Conservation (phyloP, 2,329 filamentous ascomycete species). For the Exophiala lecanii-corni region DNA sequence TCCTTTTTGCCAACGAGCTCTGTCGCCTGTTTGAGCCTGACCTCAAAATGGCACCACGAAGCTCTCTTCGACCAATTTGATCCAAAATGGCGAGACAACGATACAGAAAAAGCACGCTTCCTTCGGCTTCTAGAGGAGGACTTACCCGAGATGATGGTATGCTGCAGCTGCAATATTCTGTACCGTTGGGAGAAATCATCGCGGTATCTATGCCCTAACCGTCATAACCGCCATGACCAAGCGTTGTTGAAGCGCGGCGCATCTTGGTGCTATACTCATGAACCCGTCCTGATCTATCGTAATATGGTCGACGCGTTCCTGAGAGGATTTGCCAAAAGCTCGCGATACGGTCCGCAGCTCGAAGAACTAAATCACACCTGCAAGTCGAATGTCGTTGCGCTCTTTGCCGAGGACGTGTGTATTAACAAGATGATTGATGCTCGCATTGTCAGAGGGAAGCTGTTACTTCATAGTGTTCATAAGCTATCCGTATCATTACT, state of each 20-base stretch:
- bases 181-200: background rate
- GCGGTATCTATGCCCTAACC: constrained; percentile 9
- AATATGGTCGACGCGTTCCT: constrained; percentile 15
- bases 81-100: too few relatives aligned
- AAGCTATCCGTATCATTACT: constrained; percentile 11
- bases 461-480: constrained; percentile 12
- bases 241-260: constrained; percentile 8
- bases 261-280: constrained; percentile 10
- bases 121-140: too few relatives aligned
- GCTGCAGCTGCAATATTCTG: background rate
- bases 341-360: constrained; percentile 13
- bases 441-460: constrained; percentile 11
- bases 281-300: constrained; percentile 11
- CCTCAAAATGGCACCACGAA: too few relatives aligned
- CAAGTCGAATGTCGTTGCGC: constrained; percentile 4
- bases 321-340: constrained; percentile 12
- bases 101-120: too few relatives aligned
- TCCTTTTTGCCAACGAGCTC: too few relatives aligned
- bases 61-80: too few relatives aligned
- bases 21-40: too few relatives aligned
- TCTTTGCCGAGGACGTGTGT: constrained; percentile 9
- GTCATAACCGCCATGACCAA: constrained; percentile 4
- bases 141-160: too few relatives aligned
- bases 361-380: constrained; percentile 13
- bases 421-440: constrained; percentile 13